Evolutionary conservation across 306 rosid species (phyloP), one percentile per base, ranked within the genome.

Genomic region (Lupinus albus): DNA sequence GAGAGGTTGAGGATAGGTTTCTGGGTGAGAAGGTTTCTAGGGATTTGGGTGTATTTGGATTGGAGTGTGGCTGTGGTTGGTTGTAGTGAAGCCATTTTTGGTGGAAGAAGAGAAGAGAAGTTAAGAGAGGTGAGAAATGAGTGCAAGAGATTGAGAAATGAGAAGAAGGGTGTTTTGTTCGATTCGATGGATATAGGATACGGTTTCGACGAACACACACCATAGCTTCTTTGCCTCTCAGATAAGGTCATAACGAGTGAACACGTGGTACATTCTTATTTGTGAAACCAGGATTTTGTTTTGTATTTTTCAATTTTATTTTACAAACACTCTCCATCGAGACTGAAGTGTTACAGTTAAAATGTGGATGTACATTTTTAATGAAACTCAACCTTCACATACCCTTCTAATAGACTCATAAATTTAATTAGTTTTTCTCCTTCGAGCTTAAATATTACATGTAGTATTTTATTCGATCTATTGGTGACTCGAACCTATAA

Each of bases 71-170:
- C 76, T 63, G 83, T 68, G 70, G 80, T 72, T 57, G 83, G 88
- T 17, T 86, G 97, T 42, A 89, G 80, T 7, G 91, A 59, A 46
- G 96, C 96, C 99, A 93, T 93, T 68, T 70, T 17, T 25, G 30
- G 30, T 35, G 60, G 33, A 9, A 8, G 20, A 1, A 7, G 16
- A 12, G 4, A 17, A 0, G 1, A 15, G 6, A 11, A 16, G 60
- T 11, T 9, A 25, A 39, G 39, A 15, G 2, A 33, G 18, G 7
- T 33, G 13, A 11, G 11, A 60, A n/a, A 8, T 5, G 57, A 30
- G 53, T 46, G 70, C 30, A 25, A 35, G 36, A 61, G 14, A 48
- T 21, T 32, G 36, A 60, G 14, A 48, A 12, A 11, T 46, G 41
- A 21, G 5, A 20, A 15, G 2, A 17, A 7, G 15, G 3, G 54